phyloP scores from a whole-genome alignment of 305 asterid genomes.

The Fraxinus floribunda region DNA sequence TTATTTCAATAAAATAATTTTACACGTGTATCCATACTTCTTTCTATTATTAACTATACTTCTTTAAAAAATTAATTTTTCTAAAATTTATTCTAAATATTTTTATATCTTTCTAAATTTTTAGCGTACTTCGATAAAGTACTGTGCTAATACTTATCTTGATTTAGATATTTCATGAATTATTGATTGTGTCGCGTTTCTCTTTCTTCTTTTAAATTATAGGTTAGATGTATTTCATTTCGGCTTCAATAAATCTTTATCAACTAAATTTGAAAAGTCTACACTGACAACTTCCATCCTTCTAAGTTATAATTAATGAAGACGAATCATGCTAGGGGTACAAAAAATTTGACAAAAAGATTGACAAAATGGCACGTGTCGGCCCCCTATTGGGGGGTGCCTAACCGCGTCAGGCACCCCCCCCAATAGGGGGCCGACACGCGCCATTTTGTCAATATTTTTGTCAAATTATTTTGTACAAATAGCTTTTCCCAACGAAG shows the following conservation, averaged over 20 bases:
- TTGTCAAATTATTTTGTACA: too few relatives aligned
- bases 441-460: too few relatives aligned
- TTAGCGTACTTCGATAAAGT: not conserved
- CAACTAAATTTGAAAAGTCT: not conserved
- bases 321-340: too few relatives aligned
- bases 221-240: not conserved
- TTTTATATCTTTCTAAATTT: too few relatives aligned
- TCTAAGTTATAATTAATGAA: not conserved
- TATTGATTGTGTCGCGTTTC: not conserved
- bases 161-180: not conserved
- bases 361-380: too few relatives aligned
- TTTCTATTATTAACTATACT: not conserved
- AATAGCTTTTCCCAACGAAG: not conserved
- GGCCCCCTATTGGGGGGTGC: too few relatives aligned
- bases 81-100: too few relatives aligned
- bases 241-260: not conserved
- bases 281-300: not conserved
- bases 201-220: not conserved
- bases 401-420: too few relatives aligned
- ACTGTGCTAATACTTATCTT: not conserved
- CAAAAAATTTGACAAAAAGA: too few relatives aligned
- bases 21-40: too few relatives aligned
- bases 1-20: too few relatives aligned
- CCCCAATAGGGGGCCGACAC: too few relatives aligned
- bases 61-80: not conserved